A percentile compares a stretch with the other conserved stretches of the same genome.
Conservation (phyloP, 1,139 yeast species). For the Pichia sp. region DNA sequence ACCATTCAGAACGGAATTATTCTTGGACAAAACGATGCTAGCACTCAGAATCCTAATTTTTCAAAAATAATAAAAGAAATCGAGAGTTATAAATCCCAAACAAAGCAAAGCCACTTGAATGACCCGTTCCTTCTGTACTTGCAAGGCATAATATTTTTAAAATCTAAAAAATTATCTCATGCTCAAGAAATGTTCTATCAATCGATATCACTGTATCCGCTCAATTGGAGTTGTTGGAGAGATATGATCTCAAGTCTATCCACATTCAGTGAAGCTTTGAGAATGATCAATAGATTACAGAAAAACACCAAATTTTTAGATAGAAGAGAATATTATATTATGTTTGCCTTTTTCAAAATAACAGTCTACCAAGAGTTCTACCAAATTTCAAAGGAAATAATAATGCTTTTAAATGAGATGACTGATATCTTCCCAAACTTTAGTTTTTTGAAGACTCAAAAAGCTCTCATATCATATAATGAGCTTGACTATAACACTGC, state of each 20-base stretch:
- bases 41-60: slow-evolving; percentile 18
- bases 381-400: slow-evolving; percentile 50
- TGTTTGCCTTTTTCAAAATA: slow-evolving; percentile 64
- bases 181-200: slow-evolving; percentile 55
- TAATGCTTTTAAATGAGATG: slow-evolving; percentile 40
- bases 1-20: slow-evolving; percentile 71
- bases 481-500: slow-evolving; percentile 74
- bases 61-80: slow-evolving; percentile 33
- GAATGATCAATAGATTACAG: slow-evolving; percentile 35
- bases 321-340: slow-evolving; percentile 27
- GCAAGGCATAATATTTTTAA: slow-evolving; percentile 55
- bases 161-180: slow-evolving; percentile 46
- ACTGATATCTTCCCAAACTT: slow-evolving; percentile 58
- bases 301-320: slow-evolving; percentile 25
- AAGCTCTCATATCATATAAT: slow-evolving; percentile 74
- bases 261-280: slow-evolving; percentile 54
- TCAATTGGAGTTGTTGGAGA: slow-evolving; percentile 92
- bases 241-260: slow-evolving; percentile 64
- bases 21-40: slow-evolving; percentile 35
- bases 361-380: slow-evolving; percentile 73
- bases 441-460: slow-evolving; percentile 67
- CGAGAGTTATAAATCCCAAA: slow-evolving; percentile 30
- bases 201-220: slow-evolving; percentile 62
- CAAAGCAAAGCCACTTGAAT: slow-evolving; percentile 23
- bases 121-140: slow-evolving; percentile 67